A percentile compares a stretch with the other conserved stretches of the same genome.
Conservation (phyloP, 306 rosid species). For the Medicago truncatula region DNA sequence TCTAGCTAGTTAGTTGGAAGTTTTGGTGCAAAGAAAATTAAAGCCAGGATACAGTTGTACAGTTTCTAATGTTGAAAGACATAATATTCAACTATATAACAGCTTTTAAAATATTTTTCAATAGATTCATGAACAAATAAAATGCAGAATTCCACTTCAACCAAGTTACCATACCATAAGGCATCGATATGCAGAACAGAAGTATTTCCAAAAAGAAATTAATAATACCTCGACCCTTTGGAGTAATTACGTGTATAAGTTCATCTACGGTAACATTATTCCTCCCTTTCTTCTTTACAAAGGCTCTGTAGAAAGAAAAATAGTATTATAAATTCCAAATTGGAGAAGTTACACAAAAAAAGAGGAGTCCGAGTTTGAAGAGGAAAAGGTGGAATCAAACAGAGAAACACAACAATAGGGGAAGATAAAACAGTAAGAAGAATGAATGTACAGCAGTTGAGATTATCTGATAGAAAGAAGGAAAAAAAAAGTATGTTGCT, state of each 20-base stretch:
- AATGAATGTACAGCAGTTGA: no score
- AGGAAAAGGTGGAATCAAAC: slow-evolving; percentile 18
- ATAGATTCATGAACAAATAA: slow-evolving; percentile 28
- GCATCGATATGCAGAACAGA: slow-evolving; percentile 10
- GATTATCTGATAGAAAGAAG: no score
- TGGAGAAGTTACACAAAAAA: slow-evolving; percentile 11
- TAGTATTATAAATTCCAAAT: slow-evolving; percentile 19
- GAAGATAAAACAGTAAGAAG: background rate
- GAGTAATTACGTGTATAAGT: slow-evolving; percentile 84
- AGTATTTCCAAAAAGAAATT: slow-evolving; percentile 6
- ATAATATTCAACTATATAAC: background rate
- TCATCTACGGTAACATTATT: slow-evolving; percentile 84
- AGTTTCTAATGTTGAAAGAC: slow-evolving; percentile 15
- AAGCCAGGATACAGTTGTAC: background rate
- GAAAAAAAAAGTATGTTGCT: background rate
- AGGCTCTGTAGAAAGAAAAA: slow-evolving; percentile 52
- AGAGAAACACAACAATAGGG: background rate
- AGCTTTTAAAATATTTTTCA: slow-evolving; percentile 8
- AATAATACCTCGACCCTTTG: slow-evolving; percentile 82
- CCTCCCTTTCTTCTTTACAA: slow-evolving; percentile 87
- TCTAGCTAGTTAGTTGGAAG: background rate
- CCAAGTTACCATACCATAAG: slow-evolving; percentile 3
- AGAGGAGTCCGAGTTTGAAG: background rate
- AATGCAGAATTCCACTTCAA: slow-evolving; percentile 22
- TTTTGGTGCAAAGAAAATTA: background rate